Conservation (phyloP, 2,329 filamentous ascomycete genomes). For the Domatiomyces catenatus region DNA sequence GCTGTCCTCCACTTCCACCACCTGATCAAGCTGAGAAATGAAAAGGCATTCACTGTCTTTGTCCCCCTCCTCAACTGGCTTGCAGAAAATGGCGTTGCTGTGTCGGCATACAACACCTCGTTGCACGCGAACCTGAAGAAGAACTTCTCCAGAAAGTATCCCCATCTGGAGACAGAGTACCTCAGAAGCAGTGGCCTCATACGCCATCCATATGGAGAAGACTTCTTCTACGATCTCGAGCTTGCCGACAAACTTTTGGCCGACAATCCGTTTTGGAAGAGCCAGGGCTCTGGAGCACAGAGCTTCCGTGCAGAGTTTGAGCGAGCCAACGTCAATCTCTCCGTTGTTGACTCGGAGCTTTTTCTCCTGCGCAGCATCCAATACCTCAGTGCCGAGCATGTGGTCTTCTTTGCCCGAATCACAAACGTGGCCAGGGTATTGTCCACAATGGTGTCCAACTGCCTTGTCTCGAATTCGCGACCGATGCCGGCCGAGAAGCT, state of each 20-base stretch:
- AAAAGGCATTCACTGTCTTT: constrained; percentile 52
- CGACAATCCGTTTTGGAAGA: constrained; percentile 64
- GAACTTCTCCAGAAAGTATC: constrained; percentile 69
- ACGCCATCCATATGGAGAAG: constrained; percentile 49
- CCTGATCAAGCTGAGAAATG: constrained; percentile 58
- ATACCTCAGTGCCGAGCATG: constrained; percentile 69
- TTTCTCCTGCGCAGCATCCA: constrained; percentile 75
- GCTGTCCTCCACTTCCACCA: constrained; percentile 84
- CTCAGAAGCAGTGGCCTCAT: constrained; percentile 63
- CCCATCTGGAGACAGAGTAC: constrained; percentile 54
- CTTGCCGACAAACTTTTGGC: constrained; percentile 61
- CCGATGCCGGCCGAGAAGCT: constrained; percentile 60
- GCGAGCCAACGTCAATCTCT: constrained; percentile 78
- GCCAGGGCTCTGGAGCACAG: constrained; percentile 37
- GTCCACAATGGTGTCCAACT: constrained; percentile 59
- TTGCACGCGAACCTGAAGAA: constrained; percentile 70
- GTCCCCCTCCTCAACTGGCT: constrained; percentile 66
- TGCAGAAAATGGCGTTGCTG: constrained; percentile 57
- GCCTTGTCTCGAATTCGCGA: constrained; percentile 61
- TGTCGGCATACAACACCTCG: constrained; percentile 74
- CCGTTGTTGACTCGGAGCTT: constrained; percentile 75
- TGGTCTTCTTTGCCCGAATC: constrained; percentile 41
- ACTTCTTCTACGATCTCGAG: constrained; percentile 72
- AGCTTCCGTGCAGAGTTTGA: constrained; percentile 64
- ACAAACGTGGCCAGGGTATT: constrained; percentile 51